Conservation (phyloP, 345 rosid genomes). For the Psidium guajava region DNA sequence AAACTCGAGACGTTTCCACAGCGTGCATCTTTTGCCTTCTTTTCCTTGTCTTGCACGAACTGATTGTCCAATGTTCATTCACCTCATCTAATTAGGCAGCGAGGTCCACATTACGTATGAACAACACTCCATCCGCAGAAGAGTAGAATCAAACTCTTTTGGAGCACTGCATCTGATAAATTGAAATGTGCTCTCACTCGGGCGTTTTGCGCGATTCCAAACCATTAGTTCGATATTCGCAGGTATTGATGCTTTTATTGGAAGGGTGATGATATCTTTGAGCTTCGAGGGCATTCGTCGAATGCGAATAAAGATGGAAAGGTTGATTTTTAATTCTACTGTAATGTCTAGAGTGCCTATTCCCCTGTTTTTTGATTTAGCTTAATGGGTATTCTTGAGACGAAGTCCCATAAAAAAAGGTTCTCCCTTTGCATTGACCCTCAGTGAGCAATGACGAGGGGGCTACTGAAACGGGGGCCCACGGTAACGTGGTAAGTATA, state of each 20-base stretch:
- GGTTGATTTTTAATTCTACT: not conserved
- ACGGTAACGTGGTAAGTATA: not conserved
- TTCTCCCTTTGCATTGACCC: not conserved
- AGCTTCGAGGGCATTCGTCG: not conserved
- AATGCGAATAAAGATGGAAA: not conserved
- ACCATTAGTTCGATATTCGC: too few relatives aligned
- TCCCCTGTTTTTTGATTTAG: not conserved
- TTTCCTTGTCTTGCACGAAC: not conserved
- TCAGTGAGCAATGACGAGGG: not conserved
- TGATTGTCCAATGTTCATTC: not conserved
- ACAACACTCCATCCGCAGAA: not conserved
- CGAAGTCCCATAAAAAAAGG: not conserved
- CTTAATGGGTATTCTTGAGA: not conserved
- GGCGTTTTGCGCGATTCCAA: not conserved
- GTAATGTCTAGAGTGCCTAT: accelerated
- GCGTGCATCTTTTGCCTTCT: not conserved
- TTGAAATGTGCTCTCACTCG: not conserved
- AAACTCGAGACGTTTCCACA: not conserved
- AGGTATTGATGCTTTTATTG: not conserved
- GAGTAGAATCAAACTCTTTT: not conserved
- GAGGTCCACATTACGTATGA: not conserved
- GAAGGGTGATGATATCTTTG: not conserved
- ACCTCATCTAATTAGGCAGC: not conserved
- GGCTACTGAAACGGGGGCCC: not conserved
- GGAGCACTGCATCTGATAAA: not conserved